These are phyloP conservation scores for Boletus rubroflammeus DNA, from an alignment of 768 basidiomycete species.

Conservation along the genomic window DNA sequence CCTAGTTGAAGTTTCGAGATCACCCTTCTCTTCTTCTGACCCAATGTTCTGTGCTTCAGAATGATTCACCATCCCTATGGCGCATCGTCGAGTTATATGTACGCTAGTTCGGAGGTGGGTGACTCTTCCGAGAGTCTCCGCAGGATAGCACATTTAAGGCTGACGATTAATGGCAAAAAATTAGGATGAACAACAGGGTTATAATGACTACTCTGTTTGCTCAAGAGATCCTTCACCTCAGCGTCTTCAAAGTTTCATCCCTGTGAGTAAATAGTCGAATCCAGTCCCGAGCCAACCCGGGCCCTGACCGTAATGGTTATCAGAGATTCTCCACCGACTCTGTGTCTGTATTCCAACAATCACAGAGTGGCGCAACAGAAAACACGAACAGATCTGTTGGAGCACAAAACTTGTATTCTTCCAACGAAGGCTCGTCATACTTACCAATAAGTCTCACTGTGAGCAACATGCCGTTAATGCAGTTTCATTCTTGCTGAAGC, in stretches of 20 bases:
- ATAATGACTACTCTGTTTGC: background rate
- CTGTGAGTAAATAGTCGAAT: slow-evolving; percentile 13
- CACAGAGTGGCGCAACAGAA: slow-evolving; percentile 11
- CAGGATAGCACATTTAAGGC: background rate
- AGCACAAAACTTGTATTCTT: background rate
- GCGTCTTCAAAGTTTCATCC: slow-evolving; percentile 25
- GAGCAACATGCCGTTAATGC: background rate
- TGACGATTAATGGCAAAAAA: background rate
- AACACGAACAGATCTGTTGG: background rate
- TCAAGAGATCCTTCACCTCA: slow-evolving; percentile 13
- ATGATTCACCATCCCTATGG: slow-evolving; percentile 32
- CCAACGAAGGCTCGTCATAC: slow-evolving; percentile 9
- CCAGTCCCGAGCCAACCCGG: background rate
- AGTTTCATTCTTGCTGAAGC: background rate
- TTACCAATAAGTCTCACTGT: slow-evolving; percentile 12
- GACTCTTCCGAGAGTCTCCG: background rate
- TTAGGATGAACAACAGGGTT: slow-evolving; percentile 9
- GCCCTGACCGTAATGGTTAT: background rate
- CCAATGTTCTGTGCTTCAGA: slow-evolving; percentile 21
- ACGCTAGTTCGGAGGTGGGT: slow-evolving; percentile 24
- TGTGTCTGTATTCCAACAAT: slow-evolving; percentile 8
- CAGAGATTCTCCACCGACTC: slow-evolving; percentile 30
- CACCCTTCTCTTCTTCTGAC: slow-evolving; percentile 1
- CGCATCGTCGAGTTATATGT: slow-evolving; percentile 27
- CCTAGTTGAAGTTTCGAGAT: background rate